These are phyloP conservation scores for Pezizomycotina sp. DNA, from an alignment of 2,329 filamentous ascomycete species.

Conservation along the genomic window DNA sequence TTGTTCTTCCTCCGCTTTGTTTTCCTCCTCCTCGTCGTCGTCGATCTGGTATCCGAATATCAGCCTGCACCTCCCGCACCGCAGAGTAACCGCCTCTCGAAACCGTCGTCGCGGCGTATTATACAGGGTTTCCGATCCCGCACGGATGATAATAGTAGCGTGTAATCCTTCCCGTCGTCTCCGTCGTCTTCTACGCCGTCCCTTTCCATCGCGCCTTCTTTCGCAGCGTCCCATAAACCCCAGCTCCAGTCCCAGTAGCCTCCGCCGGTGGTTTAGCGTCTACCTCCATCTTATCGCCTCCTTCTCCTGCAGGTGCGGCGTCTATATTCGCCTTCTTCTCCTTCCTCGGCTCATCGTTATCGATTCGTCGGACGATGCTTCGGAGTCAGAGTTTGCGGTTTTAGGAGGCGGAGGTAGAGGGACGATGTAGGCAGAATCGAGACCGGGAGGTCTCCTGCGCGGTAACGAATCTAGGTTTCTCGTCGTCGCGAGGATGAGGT, in stretches of 20 bases:
- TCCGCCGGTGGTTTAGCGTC: too few relatives aligned
- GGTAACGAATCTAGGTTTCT: conserved; percentile 38
- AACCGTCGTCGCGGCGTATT: conserved; percentile 43
- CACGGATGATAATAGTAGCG: conserved; percentile 36
- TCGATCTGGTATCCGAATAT: conserved; percentile 48
- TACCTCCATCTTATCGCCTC: too few relatives aligned
- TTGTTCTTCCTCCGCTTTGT: conserved; percentile 14
- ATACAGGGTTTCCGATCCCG: conserved; percentile 36
- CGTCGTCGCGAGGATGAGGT: conserved; percentile 45
- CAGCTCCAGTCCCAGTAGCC: not conserved
- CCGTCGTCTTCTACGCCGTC: conserved; percentile 20
- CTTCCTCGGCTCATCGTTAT: conserved; percentile 4
- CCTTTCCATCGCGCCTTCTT: not conserved
- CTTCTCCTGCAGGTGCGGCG: too few relatives aligned
- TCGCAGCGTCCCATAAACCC: not conserved
- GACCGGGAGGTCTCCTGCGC: conserved; percentile 34
- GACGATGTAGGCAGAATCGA: conserved; percentile 42
- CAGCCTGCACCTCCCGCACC: conserved; percentile 45
- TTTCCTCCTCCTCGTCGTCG: conserved; percentile 25
- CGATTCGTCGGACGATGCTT: conserved; percentile 7
- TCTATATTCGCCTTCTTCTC: conserved; percentile 17
- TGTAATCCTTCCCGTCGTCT: conserved; percentile 28
- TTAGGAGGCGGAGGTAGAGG: conserved; percentile 32
- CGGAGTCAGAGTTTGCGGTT: conserved; percentile 22
- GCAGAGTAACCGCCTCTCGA: conserved; percentile 46